Percentiles rank a stretch among this genome's conserved stretches.
phyloP scores from a whole-genome alignment of 345 rosid species.

The Jatropha curcas region DNA sequence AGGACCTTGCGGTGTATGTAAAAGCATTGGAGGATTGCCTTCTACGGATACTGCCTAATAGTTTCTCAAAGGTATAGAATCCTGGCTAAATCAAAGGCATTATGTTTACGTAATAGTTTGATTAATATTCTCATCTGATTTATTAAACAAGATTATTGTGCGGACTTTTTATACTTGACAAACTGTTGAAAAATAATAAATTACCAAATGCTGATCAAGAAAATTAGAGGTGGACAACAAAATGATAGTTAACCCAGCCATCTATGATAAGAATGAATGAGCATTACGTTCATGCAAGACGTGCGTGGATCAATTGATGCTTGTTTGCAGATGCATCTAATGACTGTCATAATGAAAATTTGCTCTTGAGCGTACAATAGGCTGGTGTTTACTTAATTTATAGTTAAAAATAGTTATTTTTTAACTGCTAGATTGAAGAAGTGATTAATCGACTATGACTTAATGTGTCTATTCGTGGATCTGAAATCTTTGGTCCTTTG shows the following conservation, averaged over 20 bases:
- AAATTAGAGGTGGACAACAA: not conserved
- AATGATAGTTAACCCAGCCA: not conserved
- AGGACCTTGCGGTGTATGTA: conserved; percentile 68
- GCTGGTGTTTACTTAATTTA: not conserved
- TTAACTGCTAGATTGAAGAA: not conserved
- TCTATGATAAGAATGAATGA: not conserved
- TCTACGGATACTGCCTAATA: conserved; percentile 72
- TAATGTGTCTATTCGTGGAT: not conserved
- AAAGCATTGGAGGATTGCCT: conserved; percentile 75
- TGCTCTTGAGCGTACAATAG: conserved; percentile 4
- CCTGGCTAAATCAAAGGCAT: conserved; percentile 8
- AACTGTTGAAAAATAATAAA: not conserved
- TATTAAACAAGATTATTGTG: not conserved
- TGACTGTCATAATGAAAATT: not conserved
- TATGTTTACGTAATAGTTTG: conserved; percentile 1
- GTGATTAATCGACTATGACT: not conserved
- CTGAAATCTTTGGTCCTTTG: not conserved
- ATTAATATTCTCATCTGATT: not conserved
- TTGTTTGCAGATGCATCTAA: conserved; percentile 4
- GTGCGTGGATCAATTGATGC: not conserved
- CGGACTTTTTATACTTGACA: not conserved
- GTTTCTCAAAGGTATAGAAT: conserved; percentile 70
- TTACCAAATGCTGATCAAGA: not conserved
- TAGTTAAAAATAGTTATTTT: not conserved
- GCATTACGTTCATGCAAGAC: not conserved